These are phyloP conservation scores for Tylopilus intermedius DNA, from an alignment of 768 basidiomycete genomes.

Conservation along the genomic window DNA sequence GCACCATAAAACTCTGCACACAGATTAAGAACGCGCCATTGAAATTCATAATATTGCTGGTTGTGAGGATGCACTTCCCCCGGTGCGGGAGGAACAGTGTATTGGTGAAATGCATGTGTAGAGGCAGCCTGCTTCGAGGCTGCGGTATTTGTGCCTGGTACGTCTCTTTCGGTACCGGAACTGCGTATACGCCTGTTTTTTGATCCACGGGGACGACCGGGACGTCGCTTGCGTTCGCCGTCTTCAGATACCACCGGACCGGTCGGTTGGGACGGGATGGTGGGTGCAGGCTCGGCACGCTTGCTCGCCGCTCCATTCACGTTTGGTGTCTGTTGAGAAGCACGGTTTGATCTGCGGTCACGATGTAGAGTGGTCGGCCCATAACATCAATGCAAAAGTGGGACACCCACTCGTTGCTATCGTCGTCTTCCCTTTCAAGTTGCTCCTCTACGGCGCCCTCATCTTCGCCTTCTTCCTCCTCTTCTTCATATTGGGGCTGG, in stretches of 20 bases:
- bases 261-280: constrained; percentile 22
- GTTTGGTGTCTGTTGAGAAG: constrained; percentile 14
- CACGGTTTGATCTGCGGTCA: constrained; percentile 22
- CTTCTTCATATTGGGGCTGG: constrained; percentile 40
- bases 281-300: constrained; percentile 24
- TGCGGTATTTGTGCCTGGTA: constrained; percentile 8
- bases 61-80: constrained; percentile 57
- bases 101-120: constrained; percentile 43
- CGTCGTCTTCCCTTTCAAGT: constrained; percentile 46
- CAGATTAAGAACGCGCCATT: constrained; percentile 77
- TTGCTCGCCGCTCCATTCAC: constrained; percentile 17
- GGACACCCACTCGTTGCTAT: constrained; percentile 31
- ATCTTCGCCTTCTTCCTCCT: constrained; percentile 70
- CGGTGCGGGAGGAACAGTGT: constrained; percentile 37
- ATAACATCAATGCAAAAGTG: constrained; percentile 7
- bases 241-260: constrained; percentile 26
- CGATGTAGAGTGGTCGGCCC: constrained; percentile 3
- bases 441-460: constrained; percentile 71
- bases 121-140: constrained; percentile 29
- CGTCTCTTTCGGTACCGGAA: constrained; percentile 26
- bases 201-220: constrained; percentile 75
- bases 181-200: constrained; percentile 59
- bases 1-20: constrained; percentile 85
- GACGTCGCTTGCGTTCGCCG: constrained; percentile 58
- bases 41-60: constrained; percentile 80